A percentile compares a stretch with the other conserved stretches of the same genome.
These are phyloP conservation scores for Scortechinia acanthostroma DNA, from an alignment of 2,329 filamentous ascomycete genomes.

Conservation along the genomic window DNA sequence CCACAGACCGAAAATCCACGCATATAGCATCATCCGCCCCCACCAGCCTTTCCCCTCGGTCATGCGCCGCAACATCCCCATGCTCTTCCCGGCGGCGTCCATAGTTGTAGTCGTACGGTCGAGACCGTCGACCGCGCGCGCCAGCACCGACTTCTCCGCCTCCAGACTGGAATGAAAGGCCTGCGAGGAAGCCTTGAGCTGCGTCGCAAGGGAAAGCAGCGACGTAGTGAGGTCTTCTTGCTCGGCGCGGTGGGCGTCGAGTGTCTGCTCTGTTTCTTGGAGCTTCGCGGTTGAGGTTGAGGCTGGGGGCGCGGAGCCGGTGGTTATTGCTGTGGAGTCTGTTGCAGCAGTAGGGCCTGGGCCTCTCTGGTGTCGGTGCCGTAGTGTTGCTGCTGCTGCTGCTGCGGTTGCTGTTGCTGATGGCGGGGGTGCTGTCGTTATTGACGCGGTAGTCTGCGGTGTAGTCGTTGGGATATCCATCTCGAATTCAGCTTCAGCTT, in stretches of 20 bases:
- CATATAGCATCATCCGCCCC: constrained; percentile 60
- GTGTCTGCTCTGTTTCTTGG: constrained; percentile 31
- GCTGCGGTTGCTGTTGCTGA: constrained; percentile 9
- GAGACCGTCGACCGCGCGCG: constrained; percentile 48
- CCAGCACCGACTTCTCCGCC: constrained; percentile 44
- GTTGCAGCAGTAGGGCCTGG: not conserved
- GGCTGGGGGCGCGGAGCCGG: not conserved
- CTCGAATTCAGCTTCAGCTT: not conserved
- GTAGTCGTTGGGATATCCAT: not conserved
- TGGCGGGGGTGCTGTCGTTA: constrained; percentile 7
- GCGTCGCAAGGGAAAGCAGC: constrained; percentile 50
- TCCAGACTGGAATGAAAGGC: constrained; percentile 48
- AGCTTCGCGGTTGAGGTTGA: not conserved
- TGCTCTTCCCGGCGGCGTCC: constrained; percentile 51
- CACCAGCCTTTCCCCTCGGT: constrained; percentile 63
- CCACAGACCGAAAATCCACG: constrained; percentile 60
- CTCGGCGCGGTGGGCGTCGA: constrained; percentile 49
- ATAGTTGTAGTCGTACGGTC: constrained; percentile 55
- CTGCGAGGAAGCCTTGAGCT: constrained; percentile 48
- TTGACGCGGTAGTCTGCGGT: not conserved
- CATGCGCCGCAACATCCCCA: constrained; percentile 59
- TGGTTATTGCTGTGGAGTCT: not conserved
- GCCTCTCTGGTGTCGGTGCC: constrained; percentile 6
- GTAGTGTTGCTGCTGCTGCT: constrained; percentile 8
- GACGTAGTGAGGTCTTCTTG: constrained; percentile 58